A percentile compares a stretch with the other conserved stretches of the same genome.
These are phyloP conservation scores for Blastobotrys arbuscula DNA, from an alignment of 1,139 yeast genomes.

Conservation along the genomic window DNA sequence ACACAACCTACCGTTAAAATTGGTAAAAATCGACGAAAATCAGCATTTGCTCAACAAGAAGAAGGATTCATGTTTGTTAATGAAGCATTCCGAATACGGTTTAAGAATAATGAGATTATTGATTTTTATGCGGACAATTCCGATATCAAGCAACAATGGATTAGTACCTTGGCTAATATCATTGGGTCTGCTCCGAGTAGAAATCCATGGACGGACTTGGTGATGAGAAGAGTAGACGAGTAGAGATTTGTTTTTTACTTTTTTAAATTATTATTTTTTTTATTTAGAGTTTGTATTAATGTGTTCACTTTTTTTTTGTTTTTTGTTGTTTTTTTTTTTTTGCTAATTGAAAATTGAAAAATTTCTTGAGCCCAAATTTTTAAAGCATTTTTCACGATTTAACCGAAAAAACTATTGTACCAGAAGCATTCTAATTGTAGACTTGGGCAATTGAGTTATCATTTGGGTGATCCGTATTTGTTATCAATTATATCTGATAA, in stretches of 20 bases:
- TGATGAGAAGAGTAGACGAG: conserved; percentile 14
- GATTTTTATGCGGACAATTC: conserved; percentile 60
- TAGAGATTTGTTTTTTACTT: conserved; percentile 1
- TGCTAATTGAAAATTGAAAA: too few species aligned
- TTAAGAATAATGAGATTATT: conserved; percentile 63
- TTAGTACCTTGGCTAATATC: conserved; percentile 20
- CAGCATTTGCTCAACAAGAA: conserved; percentile 30
- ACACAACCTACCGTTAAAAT: conserved; percentile 25
- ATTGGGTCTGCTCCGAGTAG: conserved; percentile 19
- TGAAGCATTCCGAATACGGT: conserved; percentile 48
- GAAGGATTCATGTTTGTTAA: conserved; percentile 28
- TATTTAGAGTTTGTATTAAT: neutral
- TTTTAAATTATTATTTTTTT: neutral
- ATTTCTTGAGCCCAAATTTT: too few species aligned
- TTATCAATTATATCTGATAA: too few species aligned
- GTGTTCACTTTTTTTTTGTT: too few species aligned
- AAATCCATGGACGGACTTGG: conserved; percentile 27
- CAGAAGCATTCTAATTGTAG: too few species aligned
- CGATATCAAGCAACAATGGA: conserved; percentile 50
- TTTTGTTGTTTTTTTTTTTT: too few species aligned
- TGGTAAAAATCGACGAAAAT: conserved; percentile 27
- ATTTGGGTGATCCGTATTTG: too few species aligned
- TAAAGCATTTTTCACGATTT: too few species aligned
- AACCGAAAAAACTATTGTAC: too few species aligned
- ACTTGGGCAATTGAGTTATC: too few species aligned